Evolutionary conservation across 805 yeast genomes (phyloP).

Genomic region (Wickerhamiella azyma): DNA sequence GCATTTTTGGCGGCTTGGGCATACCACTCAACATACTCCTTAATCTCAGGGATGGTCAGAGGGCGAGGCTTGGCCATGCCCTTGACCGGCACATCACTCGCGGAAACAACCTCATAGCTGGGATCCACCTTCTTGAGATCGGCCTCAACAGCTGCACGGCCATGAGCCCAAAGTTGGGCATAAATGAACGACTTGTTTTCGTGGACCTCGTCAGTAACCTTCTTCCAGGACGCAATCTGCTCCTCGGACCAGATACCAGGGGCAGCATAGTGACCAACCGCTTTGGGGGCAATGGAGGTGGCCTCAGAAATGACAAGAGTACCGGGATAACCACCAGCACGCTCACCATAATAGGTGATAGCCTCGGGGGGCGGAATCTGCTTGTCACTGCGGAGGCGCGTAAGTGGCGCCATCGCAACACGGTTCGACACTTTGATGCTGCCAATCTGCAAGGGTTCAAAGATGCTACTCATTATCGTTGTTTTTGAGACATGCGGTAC

Average conservation of each 20-base stretch:
- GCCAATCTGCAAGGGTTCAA: conserved; percentile 29
- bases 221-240: conserved; percentile 26
- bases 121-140: conserved; percentile 27
- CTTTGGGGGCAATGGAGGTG: conserved; percentile 32
- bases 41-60: conserved; percentile 30
- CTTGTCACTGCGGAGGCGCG: conserved; percentile 29
- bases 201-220: conserved; percentile 34
- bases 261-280: conserved; percentile 23
- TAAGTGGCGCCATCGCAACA: conserved; percentile 37
- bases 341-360: conserved; percentile 39
- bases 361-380: conserved; percentile 32
- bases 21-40: conserved; percentile 31
- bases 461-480: conserved; percentile 17
- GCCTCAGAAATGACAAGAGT: conserved; percentile 49
- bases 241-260: conserved; percentile 23
- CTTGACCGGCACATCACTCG: conserved; percentile 25
- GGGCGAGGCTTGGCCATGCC: conserved; percentile 16
- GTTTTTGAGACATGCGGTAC: no score
- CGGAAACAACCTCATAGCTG: conserved; percentile 26
- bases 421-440: conserved; percentile 25
- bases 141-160: conserved; percentile 32
- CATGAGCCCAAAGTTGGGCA: conserved; percentile 37
- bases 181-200: conserved; percentile 28
- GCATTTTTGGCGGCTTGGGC: conserved; percentile 40
- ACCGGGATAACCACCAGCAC: conserved; percentile 39